Base-by-base conservation (phyloP, 345 rosid genomes). In the Sisymbrium altissimum region DNA sequence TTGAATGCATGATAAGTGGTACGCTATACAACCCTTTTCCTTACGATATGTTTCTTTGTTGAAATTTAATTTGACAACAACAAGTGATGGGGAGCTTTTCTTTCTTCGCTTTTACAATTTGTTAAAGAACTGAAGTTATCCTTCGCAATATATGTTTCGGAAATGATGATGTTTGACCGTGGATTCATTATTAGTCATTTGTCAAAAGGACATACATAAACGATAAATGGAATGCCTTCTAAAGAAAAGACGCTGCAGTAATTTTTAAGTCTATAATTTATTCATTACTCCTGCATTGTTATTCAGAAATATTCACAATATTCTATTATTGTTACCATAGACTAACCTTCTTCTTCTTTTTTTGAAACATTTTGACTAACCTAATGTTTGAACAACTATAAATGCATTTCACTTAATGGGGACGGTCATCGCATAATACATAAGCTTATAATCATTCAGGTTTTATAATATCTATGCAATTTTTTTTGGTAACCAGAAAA, bases 1-100 rank as follows among this genome's bases (percentile, higher is more conserved):
- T 38, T 53, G 50, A 67, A 38, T 67, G 61, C 71, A 18, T 67
- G 49, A 67, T 25, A 39, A 23, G 35, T 67, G 71, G 48, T 52
- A 52, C 60, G 33, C 60, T n/a, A 52, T 25, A 52, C 48, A 67
- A 39, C 71, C 60, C 32, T 13, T 41, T 67, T 48, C 15, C 45
- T 19, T 52, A 52, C 71, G 71, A 30, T 17, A 40, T 55, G 25
- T 38, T n/a, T 52, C 45, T 17, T 1, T 23, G 59, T 66, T 50
- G 23, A 40, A 29, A 41, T 55, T 41, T 18, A 68, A 36, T 23
- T 55, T 12, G 41, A 43, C 53, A 54, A 54, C 40, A 54, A 43
- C 54, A 41, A 68, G 64, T 68, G 33, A 40, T 68, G 54, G 61
- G 46, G 46, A 32, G 52, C 14, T 5, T 25, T 64, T 64, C 27